phyloP scores from a whole-genome alignment of 768 basidiomycete genomes.

The Tephrocybe sp. region DNA sequence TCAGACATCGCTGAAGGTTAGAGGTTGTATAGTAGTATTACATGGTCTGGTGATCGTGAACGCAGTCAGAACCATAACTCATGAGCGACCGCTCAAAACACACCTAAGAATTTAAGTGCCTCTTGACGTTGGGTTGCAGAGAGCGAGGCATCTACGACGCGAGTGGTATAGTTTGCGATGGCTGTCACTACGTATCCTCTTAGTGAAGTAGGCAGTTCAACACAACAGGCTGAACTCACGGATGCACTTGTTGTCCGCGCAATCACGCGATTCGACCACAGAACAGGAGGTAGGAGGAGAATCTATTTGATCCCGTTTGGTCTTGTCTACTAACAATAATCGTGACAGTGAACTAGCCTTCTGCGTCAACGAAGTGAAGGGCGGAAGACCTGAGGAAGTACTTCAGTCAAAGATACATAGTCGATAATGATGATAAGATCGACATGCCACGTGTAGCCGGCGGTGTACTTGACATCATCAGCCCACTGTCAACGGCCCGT shows the following conservation, averaged over 20 bases:
- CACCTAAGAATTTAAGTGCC: slow-evolving; percentile 53
- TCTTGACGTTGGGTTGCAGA: slow-evolving; percentile 44
- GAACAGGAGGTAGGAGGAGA: slow-evolving; percentile 49
- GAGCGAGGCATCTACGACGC: slow-evolving; percentile 43
- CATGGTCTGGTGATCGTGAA: slow-evolving; percentile 29
- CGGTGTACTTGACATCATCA: slow-evolving; percentile 42
- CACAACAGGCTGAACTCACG: too few species aligned
- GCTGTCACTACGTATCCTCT: slow-evolving; percentile 49
- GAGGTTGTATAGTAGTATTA: too few species aligned
- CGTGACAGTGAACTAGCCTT: slow-evolving; percentile 36
- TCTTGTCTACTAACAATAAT: too few species aligned
- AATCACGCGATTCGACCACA: slow-evolving; percentile 47
- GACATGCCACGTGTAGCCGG: slow-evolving; percentile 37
- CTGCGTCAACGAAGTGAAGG: slow-evolving; percentile 53
- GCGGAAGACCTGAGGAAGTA: slow-evolving; percentile 31
- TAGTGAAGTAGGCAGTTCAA: not conserved
- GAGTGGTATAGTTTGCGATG: slow-evolving; percentile 57
- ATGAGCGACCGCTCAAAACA: slow-evolving; percentile 1
- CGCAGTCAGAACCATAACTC: not conserved
- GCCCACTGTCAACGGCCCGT: slow-evolving; percentile 48
- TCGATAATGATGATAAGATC: not conserved
- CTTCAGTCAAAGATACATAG: not conserved
- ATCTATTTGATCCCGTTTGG: too few species aligned
- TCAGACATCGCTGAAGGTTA: not conserved
- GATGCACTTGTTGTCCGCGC: slow-evolving; percentile 36